A percentile compares a stretch with the other conserved stretches of the same genome.
Evolutionary conservation across 116 monocot species (phyloP).

Genomic region (Iris pallida): DNA sequence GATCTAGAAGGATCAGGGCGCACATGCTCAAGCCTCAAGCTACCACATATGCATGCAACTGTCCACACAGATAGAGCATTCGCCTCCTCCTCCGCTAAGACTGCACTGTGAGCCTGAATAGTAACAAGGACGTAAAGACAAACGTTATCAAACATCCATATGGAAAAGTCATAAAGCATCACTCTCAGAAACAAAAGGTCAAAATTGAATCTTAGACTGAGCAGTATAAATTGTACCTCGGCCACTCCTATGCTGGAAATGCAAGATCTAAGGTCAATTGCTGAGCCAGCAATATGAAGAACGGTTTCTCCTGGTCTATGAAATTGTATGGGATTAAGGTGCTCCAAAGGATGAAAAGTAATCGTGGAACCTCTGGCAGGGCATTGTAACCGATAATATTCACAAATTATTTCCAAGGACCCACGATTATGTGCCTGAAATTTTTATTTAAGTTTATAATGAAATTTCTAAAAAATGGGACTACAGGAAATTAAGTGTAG

Average conservation of each 20-base stretch:
- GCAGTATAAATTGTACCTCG: conserved; percentile 49
- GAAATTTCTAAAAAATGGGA: background rate
- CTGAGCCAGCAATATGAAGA: conserved; percentile 79
- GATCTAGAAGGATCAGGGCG: conserved; percentile 15
- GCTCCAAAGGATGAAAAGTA: conserved; percentile 89
- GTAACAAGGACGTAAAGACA: background rate
- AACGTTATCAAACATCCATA: background rate
- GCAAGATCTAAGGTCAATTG: conserved; percentile 71
- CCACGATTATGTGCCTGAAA: conserved; percentile 75
- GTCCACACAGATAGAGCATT: conserved; percentile 90
- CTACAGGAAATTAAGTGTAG: background rate
- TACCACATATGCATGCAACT: conserved; percentile 92
- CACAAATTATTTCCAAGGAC: conserved; percentile 83
- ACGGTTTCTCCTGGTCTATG: conserved; percentile 81
- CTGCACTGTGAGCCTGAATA: conserved; percentile 68
- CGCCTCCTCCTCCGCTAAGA: conserved; percentile 86
- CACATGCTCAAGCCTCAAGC: conserved; percentile 95
- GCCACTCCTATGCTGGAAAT: conserved; percentile 67
- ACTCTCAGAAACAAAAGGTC: conserved; percentile 1
- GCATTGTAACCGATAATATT: conserved; percentile 67
- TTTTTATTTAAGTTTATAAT: conserved; percentile 3
- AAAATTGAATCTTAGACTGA: conserved; percentile 5
- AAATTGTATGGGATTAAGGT: conserved; percentile 84
- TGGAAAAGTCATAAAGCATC: background rate
- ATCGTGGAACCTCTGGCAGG: conserved; percentile 83